Conservation (phyloP, 2,329 filamentous ascomycete genomes). For the Fusarium sp. region DNA sequence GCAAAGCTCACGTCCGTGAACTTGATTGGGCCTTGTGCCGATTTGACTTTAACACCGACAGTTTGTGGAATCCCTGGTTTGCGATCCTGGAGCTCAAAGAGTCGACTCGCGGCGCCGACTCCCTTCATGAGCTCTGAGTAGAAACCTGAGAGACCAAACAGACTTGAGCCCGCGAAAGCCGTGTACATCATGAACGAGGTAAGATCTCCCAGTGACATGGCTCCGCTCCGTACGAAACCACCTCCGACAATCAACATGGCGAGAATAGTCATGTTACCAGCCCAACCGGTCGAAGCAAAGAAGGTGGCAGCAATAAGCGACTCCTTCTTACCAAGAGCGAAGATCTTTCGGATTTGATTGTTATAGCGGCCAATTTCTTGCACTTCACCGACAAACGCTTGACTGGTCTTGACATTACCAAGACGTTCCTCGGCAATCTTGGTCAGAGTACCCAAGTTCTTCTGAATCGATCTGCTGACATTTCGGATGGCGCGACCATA, state of each 20-base stretch:
- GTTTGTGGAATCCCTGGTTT: constrained; percentile 89
- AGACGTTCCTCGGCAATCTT: constrained; percentile 99
- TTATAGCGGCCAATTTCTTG: constrained; percentile 94
- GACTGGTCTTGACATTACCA: constrained; percentile 95
- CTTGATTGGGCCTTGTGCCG: constrained; percentile 87
- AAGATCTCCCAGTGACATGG: constrained; percentile 90
- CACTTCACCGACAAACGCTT: constrained; percentile 94
- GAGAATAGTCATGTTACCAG: constrained; percentile 96
- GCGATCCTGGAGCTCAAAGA: constrained; percentile 96
- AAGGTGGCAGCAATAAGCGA: constrained; percentile 91
- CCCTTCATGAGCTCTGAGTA: constrained; percentile 99
- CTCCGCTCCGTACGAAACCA: constrained; percentile 86
- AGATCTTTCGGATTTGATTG: constrained; percentile 90
- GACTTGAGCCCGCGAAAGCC: constrained; percentile 83
- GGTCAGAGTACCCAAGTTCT: constrained; percentile 89
- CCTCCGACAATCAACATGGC: constrained; percentile 91
- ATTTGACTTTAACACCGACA: constrained; percentile 80
- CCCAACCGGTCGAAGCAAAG: constrained; percentile 87
- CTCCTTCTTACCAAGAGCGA: constrained; percentile 86
- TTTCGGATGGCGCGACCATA: constrained; percentile 92
- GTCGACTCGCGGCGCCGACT: constrained; percentile 92
- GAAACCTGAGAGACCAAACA: constrained; percentile 95
- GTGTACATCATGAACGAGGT: constrained; percentile 99
- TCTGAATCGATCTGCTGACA: constrained; percentile 91
- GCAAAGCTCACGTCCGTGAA: constrained; percentile 90